Evolutionary conservation across 768 basidiomycete species (phyloP), one percentile per base, ranked within the genome.

Genomic region (Tremella fuciformis): DNA sequence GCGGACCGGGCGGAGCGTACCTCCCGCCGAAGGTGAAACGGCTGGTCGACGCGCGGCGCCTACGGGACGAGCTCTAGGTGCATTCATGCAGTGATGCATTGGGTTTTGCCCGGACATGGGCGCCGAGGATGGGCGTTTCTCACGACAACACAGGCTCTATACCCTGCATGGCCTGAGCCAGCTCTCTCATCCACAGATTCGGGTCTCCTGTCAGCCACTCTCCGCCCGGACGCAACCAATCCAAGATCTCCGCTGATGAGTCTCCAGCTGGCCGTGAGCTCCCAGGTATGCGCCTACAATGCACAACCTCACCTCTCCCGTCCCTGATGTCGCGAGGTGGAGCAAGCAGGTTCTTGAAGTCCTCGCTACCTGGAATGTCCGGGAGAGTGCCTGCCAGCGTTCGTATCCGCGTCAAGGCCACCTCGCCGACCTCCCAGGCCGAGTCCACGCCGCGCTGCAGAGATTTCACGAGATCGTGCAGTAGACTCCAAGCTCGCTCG

Each of bases 1-100:
- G 63, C 8, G 66, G 66, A 24, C 49, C 55, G 37, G 44, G 62
- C 21, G 50, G 41, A 24, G 51, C 50, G 15, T 64, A 64, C 47
- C 49, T 64, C 8, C 59, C 63, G 9, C 39, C 56, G 15, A 47
- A 63, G 19, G 60, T 66, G 19, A 60, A 57, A 34, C 37, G 42
- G 26, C 16, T 60, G 3, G 52, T 64, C 1, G 21, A 47, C 18
- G n/a, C 40, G 22, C 18, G 50, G 46, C 54, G 26, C 13, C 9
- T 57, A 13, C 44, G 51, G 9, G 63, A 64, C 47, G 63, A 64
- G 51, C 59, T 64, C 25, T 61, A 24, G 50, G 21, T 13, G 39
- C 18, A 41, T 8, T 4, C 8, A 18, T n/a, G 8, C 22, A 8
- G 42, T 46, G 16, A n/a, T 46, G 42, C 42, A 22, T 46, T 8